These are phyloP conservation scores for Corymbia maculata DNA, from an alignment of 345 rosid genomes.

Conservation along the genomic window DNA sequence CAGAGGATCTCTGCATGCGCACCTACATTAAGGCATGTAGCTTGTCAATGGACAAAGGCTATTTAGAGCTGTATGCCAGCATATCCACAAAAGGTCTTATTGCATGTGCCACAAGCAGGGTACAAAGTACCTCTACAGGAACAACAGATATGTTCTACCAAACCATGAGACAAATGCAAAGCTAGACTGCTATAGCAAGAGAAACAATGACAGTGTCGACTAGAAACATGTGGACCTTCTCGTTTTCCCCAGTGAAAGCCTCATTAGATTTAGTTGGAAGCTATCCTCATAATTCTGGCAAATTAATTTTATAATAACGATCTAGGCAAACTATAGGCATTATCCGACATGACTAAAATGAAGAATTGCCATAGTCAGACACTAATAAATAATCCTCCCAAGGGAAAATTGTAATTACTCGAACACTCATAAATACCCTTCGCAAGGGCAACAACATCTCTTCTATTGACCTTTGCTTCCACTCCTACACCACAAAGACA, in stretches of 20 bases:
- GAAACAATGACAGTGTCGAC: neutral
- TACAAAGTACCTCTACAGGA: neutral
- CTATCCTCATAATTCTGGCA: neutral
- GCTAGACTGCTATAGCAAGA: neutral
- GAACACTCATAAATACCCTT: constrained; percentile 38
- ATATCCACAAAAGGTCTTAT: neutral
- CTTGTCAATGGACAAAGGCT: neutral
- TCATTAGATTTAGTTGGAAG: neutral
- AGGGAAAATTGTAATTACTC: neutral
- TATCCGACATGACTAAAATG: neutral
- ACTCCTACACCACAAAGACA: neutral
- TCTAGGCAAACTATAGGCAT: neutral
- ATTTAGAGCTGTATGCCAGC: neutral
- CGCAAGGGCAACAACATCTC: constrained; percentile 61
- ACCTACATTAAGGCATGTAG: constrained; percentile 21
- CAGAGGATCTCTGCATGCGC: constrained; percentile 70
- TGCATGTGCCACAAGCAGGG: neutral
- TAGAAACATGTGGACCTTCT: neutral
- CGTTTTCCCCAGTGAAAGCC: neutral
- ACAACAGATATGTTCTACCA: neutral
- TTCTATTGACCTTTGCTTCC: constrained; percentile 19
- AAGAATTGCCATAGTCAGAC: neutral
- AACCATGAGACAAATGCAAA: neutral
- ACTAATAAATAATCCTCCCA: neutral
- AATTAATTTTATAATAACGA: neutral